Conservation (phyloP, 208 protist species). For the Porcisia deanei region DNA sequence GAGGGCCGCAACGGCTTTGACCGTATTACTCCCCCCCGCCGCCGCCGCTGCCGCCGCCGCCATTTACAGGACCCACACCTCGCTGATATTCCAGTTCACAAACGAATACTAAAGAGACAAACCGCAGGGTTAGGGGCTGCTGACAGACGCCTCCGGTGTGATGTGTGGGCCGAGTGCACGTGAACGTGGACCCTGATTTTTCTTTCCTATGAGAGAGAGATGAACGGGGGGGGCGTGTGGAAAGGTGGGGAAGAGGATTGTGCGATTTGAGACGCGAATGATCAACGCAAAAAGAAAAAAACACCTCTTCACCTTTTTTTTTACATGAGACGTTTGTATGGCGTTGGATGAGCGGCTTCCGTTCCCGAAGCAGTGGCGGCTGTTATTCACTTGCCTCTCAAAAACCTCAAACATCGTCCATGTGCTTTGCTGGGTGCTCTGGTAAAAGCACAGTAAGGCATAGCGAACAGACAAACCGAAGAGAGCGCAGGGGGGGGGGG, state of each 20-base stretch:
- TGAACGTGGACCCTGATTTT: neutral
- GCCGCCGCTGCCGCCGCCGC: neutral
- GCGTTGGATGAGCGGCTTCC: too few species aligned
- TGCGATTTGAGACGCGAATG: too few species aligned
- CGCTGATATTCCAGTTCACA: too few species aligned
- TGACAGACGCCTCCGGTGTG: neutral
- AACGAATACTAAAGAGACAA: neutral
- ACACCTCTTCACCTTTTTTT: too few species aligned
- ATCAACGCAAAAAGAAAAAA: too few species aligned
- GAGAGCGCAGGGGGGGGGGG: neutral
- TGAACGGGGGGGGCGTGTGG: too few species aligned
- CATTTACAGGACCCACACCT: neutral
- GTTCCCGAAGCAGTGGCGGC: too few species aligned
- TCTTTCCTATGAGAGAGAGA: neutral
- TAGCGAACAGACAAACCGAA: neutral
- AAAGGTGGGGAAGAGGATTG: too few species aligned
- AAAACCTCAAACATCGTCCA: too few species aligned
- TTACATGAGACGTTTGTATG: too few species aligned
- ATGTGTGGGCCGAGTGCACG: neutral
- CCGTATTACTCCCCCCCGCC: neutral
- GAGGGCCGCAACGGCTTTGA: slow-evolving; percentile 24
- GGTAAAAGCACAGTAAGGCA: neutral
- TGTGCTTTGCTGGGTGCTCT: neutral
- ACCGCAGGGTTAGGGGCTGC: neutral
- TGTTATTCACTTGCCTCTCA: neutral